These are phyloP conservation scores for Cutaneotrichosporon sp. DNA, from an alignment of 1,284 basidiomycete species.

Conservation along the genomic window DNA sequence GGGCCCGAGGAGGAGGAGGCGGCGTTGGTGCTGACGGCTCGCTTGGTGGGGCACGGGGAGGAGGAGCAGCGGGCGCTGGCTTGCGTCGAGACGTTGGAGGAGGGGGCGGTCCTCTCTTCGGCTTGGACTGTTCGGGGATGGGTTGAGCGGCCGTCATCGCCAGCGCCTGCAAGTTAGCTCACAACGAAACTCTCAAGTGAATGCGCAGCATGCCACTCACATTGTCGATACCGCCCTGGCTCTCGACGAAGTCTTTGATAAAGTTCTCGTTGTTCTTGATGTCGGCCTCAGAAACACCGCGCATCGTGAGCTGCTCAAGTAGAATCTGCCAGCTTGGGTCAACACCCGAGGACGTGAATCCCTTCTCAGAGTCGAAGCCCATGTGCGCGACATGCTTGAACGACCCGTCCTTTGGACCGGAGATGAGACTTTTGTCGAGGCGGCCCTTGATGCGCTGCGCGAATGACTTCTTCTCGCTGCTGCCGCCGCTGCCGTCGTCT, in stretches of 20 bases:
- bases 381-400: constrained; percentile 94
- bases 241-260: constrained; percentile 77
- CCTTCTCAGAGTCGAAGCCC: constrained; percentile 84
- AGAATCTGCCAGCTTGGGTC: constrained; percentile 88
- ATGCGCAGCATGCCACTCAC: background rate
- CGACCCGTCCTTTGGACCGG: constrained; percentile 70
- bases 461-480: constrained; percentile 40
- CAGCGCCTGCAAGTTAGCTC: constrained; percentile 13
- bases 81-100: constrained; percentile 52
- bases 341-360: constrained; percentile 83
- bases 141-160: constrained; percentile 9
- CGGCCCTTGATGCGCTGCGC: constrained; percentile 65
- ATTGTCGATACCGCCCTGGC: constrained; percentile 55
- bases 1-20: constrained; percentile 26
- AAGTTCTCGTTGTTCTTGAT: constrained; percentile 80
- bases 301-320: constrained; percentile 67
- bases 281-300: constrained; percentile 66
- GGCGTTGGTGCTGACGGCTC: constrained; percentile 61
- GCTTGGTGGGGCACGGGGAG: constrained; percentile 53
- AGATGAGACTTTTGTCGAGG: constrained; percentile 89
- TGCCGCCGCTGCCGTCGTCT: constrained; percentile 8
- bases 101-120: constrained; percentile 31
- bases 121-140: constrained; percentile 10
- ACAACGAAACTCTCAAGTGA: background rate
- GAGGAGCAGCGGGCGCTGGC: constrained; percentile 54